Evolutionary conservation across 2,329 filamentous ascomycete species (phyloP).

Genomic region (Neophaeococcomyces mojaviensis): DNA sequence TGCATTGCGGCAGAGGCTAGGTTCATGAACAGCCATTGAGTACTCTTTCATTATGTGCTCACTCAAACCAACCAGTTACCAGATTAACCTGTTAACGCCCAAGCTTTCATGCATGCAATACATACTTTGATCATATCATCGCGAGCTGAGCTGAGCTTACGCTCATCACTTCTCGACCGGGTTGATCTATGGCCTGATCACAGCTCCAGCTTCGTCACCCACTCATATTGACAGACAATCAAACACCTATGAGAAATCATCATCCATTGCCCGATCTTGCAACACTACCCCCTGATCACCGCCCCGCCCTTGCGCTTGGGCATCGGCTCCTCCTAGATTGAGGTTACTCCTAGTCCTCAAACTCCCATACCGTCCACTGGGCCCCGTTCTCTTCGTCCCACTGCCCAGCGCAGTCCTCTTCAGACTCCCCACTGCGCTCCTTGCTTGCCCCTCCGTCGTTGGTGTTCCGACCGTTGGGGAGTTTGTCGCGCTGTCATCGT

Average conservation of each 20-base stretch:
- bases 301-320: constrained; percentile 9
- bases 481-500: constrained; percentile 20
- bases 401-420: constrained; percentile 42
- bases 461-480: constrained; percentile 9
- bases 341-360: constrained; percentile 32
- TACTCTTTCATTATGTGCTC: no score
- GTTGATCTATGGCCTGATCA: no score
- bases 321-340: constrained; percentile 23
- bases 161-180: no score
- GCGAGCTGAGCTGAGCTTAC: no score
- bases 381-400: constrained; percentile 22
- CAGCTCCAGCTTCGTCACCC: no score
- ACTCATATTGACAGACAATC: no score
- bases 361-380: constrained; percentile 30
- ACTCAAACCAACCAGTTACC: no score
- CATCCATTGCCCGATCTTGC: constrained; percentile 69
- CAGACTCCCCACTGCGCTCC: constrained; percentile 41
- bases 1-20: no score
- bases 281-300: constrained; percentile 44
- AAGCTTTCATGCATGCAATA: no score
- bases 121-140: no score
- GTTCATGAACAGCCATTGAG: no score
- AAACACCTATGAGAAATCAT: constrained; percentile 30
- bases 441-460: constrained; percentile 20
- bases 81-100: no score